Conservation (phyloP, 345 rosid genomes). For the Populus deltoides region DNA sequence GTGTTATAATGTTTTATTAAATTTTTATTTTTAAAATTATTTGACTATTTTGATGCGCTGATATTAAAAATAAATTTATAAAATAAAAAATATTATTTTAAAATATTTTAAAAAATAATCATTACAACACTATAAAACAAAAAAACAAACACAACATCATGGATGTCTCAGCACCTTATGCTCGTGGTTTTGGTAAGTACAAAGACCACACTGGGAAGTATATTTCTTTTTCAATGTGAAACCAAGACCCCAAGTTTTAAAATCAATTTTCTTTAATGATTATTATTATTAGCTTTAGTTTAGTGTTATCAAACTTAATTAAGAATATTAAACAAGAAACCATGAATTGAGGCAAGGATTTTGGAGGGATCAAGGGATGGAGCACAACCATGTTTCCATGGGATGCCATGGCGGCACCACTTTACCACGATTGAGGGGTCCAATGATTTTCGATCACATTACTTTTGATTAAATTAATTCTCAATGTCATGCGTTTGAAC, state of each 20-base stretch:
- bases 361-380: conserved; percentile 12
- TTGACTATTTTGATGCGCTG: rapidly evolving
- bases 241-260: background rate
- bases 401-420: background rate
- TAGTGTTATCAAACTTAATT: background rate
- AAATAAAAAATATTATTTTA: too few relatives aligned
- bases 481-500: background rate
- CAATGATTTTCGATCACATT: background rate
- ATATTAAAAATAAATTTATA: too few relatives aligned
- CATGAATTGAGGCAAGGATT: conserved; percentile 1
- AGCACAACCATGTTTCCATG: background rate
- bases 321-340: background rate
- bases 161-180: conserved; percentile 7
- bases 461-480: background rate
- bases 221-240: background rate
- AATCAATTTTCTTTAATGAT: background rate
- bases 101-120: too few relatives aligned
- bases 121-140: too few relatives aligned
- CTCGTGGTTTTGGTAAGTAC: conserved; percentile 7
- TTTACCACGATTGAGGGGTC: background rate
- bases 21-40: too few relatives aligned
- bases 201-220: background rate
- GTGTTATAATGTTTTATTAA: too few relatives aligned
- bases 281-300: background rate
- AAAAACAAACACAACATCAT: conserved; percentile 1